Evolutionary conservation across 2,329 filamentous ascomycete species (phyloP), one percentile per base, ranked within the genome.

Genomic region (Apiospora hydei): DNA sequence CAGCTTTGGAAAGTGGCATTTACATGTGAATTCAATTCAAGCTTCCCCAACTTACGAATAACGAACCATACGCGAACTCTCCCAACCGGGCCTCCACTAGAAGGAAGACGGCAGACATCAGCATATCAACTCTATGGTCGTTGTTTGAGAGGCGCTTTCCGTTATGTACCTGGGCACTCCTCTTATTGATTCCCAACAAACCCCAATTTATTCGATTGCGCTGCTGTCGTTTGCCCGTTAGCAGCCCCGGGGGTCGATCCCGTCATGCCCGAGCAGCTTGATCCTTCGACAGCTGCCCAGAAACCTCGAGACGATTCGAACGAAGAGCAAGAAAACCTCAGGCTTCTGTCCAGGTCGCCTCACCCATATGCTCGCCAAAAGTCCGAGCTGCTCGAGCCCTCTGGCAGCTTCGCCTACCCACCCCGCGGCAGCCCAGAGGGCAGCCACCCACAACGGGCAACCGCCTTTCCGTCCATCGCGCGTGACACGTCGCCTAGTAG

Each of bases 281-380:
- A 79, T 74, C 81, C 81, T 80, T 81, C 76, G 76, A 79, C 75
- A 74, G 79, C 69, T 75, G 76, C 74, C 74, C 78, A 76, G 43
- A 30, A 30, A 57, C 70, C 73, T 69, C 73, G 74, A 77, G 80
- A 64, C 75, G 79, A 82, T 34, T 76, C 71, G 7, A 46, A 77
- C 71, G 79, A 82, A 47, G 81, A 84, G 72, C 79, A 81, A 67
- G 81, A 83, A 68, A 77, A 74, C 69, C 77, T 90, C 77, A 85
- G 87, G 77, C 80, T 84, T 67, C 84, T 88, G 73, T 88, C 87
- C 70, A 88, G 91, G 76, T 91, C 91, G 61, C 91, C 92, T 67
- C 90, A 93, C 79, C 91, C 91, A 1, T 93, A 93, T 77, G 89
- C 90, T 77, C 89, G 87, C 77, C 89, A 88, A 72, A 86, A 84